Base-by-base conservation (phyloP, 192 early-diverging fungal species). In the Linnemannia hyalina region DNA sequence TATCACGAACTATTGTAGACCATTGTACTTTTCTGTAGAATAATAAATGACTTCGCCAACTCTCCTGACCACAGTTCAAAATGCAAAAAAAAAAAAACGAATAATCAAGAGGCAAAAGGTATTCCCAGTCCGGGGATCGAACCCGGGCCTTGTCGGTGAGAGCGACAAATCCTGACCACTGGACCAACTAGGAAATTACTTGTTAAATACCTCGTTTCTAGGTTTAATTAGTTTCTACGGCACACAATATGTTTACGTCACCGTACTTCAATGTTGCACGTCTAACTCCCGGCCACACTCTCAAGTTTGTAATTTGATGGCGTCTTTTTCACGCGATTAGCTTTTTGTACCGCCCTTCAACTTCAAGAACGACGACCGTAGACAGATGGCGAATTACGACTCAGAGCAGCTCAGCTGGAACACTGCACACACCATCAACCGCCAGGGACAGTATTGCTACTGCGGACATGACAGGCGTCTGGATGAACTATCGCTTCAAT, bases 371-470 rank as follows among this genome's bases (percentile, higher is more conserved):
- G 26, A 65, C 60, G 3, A 65, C 29, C 11, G 16, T 2, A 15
- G 49, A 18, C 49, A 5, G 54, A 81, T 81, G 80, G 73, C 73
- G 18, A 26, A 73, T 36, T 75, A 81, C 74, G 70, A 75, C 52
- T 41, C 73, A 16, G 73, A 81, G 6, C 80, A 81, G 65, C 84
- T 92, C 69, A 88, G 80, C 15, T 95, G 94, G 94, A 91, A 94
- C 77, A 88, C 81, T 38, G 77, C 88, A 20, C 94, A 93, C 69
- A 93, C 92, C 7, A 82, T 92, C 52, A 94, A 95, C 80, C 81
- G 78, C 42, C 85, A 94, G 71, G 90, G 92, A 32, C 80, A 83
- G 20, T 95, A 95, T 70, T 95, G 95, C 78, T 95, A 95, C 71
- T 95, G 95, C 75, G 91, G 94, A 22, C 79, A 88, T 69, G 93